These are phyloP conservation scores for Acidiella bohemica DNA, from an alignment of 495 filamentous ascomycete genomes.

Conservation along the genomic window DNA sequence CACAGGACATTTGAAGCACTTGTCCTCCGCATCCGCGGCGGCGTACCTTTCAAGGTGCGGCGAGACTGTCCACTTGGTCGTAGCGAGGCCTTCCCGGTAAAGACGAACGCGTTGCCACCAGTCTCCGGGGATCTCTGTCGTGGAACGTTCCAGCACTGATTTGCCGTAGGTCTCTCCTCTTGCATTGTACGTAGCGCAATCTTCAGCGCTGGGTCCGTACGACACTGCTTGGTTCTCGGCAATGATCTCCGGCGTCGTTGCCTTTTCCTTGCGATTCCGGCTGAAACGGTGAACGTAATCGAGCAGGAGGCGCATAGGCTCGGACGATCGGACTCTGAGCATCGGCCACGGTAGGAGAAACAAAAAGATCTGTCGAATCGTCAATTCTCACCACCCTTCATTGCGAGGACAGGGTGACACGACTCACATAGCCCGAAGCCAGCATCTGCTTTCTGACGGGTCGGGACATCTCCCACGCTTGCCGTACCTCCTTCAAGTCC, in stretches of 20 bases:
- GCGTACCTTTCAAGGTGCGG: conserved; percentile 33
- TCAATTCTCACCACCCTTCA: background rate
- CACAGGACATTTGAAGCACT: conserved; percentile 34
- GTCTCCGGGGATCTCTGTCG: conserved; percentile 6
- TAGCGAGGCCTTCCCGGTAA: conserved; percentile 37
- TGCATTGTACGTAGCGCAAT: background rate
- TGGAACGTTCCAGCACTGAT: conserved; percentile 5
- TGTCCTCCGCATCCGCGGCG: conserved; percentile 21
- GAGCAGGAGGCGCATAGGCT: conserved; percentile 1
- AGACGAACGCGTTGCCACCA: conserved; percentile 33
- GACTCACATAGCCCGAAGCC: conserved; percentile 23
- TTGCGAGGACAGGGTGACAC: background rate
- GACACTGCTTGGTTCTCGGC: conserved; percentile 4
- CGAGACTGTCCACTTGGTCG: conserved; percentile 35
- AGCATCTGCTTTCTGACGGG: conserved; percentile 9
- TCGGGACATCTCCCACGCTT: conserved; percentile 16
- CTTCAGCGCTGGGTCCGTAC: conserved; percentile 8
- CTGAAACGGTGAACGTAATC: conserved; percentile 2
- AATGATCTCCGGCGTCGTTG: too few relatives aligned
- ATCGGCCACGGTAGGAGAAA: conserved; percentile 11
- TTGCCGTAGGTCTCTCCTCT: conserved; percentile 5
- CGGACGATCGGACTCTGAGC: background rate
- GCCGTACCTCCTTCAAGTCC: conserved; percentile 22
- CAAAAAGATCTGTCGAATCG: conserved; percentile 8
- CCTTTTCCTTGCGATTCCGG: too few relatives aligned